Percentiles rank a stretch among this genome's conserved stretches.
Conservation (phyloP, 2,329 filamentous ascomycete species). For the Fusarium circinatum region DNA sequence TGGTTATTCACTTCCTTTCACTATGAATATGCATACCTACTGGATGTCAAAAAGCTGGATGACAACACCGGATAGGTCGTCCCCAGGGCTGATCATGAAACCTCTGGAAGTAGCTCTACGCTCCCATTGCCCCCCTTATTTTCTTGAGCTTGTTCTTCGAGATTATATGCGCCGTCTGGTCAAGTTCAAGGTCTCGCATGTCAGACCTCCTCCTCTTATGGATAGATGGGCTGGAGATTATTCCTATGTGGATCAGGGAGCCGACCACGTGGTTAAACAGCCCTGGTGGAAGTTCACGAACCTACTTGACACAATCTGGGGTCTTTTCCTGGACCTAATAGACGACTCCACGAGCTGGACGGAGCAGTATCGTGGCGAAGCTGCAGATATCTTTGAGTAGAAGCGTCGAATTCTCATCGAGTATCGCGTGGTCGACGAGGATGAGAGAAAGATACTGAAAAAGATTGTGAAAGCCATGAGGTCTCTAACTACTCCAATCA, state of each 20-base stretch:
- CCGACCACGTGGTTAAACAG: background rate
- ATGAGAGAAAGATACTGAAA: background rate
- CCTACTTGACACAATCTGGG: rapidly evolving
- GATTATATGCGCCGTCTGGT: background rate
- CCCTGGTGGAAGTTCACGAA: background rate
- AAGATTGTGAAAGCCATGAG: background rate
- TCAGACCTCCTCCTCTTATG: background rate
- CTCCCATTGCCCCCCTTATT: background rate
- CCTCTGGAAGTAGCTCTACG: background rate
- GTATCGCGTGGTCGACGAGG: background rate
- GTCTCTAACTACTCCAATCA: rapidly evolving
- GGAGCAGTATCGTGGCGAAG: background rate
- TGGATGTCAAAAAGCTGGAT: background rate
- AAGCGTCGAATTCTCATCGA: background rate
- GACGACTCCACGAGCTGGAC: rapidly evolving
- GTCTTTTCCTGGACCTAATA: background rate
- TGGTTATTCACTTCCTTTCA: background rate
- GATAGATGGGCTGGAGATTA: background rate
- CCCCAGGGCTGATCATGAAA: background rate
- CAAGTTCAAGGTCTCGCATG: background rate
- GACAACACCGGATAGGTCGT: rapidly evolving
- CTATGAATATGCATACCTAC: background rate
- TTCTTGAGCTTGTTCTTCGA: background rate
- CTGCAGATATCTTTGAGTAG: background rate
- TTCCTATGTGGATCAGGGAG: background rate